phyloP scores from a whole-genome alignment of 2,329 filamentous ascomycete genomes.

The Diaporthe sp. region DNA sequence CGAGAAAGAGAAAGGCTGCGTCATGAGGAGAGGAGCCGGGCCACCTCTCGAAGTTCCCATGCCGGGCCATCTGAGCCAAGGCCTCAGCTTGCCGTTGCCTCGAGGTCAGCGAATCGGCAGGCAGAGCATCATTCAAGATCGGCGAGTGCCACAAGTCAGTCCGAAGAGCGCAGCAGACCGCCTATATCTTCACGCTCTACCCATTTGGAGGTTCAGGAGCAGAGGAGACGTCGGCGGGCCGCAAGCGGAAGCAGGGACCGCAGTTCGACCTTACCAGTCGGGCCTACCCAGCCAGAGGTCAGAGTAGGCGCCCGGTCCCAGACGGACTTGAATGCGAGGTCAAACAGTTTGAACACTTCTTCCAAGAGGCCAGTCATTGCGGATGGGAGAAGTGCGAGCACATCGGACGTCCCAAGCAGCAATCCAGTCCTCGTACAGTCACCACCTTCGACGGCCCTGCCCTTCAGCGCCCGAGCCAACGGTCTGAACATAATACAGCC shows the following conservation, averaged over 20 bases:
- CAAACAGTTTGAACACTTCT: constrained; percentile 51
- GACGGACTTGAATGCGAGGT: constrained; percentile 67
- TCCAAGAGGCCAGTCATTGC: constrained; percentile 51
- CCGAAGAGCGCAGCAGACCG: constrained; percentile 63
- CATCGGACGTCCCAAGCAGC: constrained; percentile 34
- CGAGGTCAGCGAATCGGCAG: constrained; percentile 44
- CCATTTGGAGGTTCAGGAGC: constrained; percentile 60
- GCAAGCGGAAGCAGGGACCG: constrained; percentile 60
- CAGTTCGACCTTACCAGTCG: constrained; percentile 61
- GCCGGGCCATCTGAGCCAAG: constrained; percentile 40
- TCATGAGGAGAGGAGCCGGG: constrained; percentile 58
- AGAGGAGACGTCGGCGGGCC: constrained; percentile 59
- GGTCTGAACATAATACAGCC: constrained; percentile 35
- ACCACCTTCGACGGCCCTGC: constrained; percentile 42
- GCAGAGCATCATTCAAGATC: constrained; percentile 57
- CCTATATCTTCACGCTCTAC: constrained; percentile 57
- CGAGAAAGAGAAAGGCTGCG: constrained; percentile 69
- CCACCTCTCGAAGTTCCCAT: constrained; percentile 51
- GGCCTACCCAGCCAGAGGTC: constrained; percentile 53
- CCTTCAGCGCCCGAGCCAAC: constrained; percentile 49
- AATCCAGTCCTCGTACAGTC: constrained; percentile 38
- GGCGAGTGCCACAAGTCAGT: constrained; percentile 54
- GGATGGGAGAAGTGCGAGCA: constrained; percentile 52
- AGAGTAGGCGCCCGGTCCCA: constrained; percentile 70
- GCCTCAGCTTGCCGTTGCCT: constrained; percentile 41